Evolutionary conservation across 139 green algal genomes (phyloP).

Genomic region (Nannochloris sp.): DNA sequence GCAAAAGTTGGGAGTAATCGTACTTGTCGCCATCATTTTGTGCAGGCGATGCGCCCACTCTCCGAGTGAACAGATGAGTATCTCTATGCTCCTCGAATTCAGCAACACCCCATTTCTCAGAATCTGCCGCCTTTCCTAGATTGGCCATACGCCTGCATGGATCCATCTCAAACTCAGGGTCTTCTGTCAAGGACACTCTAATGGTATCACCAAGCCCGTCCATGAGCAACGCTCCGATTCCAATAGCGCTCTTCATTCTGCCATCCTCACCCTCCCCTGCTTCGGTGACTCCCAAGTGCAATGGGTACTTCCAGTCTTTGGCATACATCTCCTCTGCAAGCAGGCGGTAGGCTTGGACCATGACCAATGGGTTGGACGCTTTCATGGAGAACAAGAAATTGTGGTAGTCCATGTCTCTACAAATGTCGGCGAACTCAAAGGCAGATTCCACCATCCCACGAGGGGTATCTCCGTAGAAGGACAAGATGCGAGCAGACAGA

Average conservation of each 20-base stretch:
- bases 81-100: slow-evolving; percentile 81
- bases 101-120: slow-evolving; percentile 52
- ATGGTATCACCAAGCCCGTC: slow-evolving; percentile 98
- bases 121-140: slow-evolving; percentile 55
- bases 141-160: slow-evolving; percentile 78
- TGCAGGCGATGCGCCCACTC: slow-evolving; percentile 67
- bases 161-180: slow-evolving; percentile 94
- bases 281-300: slow-evolving; percentile 92
- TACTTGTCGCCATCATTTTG: slow-evolving; percentile 63
- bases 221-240: slow-evolving; percentile 94
- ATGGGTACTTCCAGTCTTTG: slow-evolving; percentile 91
- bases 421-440: slow-evolving; percentile 96
- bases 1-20: slow-evolving; percentile 82
- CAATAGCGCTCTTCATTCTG: slow-evolving; percentile 96
- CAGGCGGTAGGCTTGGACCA: slow-evolving; percentile 93
- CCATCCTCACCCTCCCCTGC: slow-evolving; percentile 90
- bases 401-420: slow-evolving; percentile 95
- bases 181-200: slow-evolving; percentile 89
- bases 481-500: slow-evolving; percentile 91
- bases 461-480: slow-evolving; percentile 71
- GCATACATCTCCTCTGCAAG: slow-evolving; percentile 89
- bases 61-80: slow-evolving; percentile 76
- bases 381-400: slow-evolving; percentile 99
- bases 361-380: slow-evolving; percentile 93
- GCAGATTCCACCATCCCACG: slow-evolving; percentile 87